Conservation (phyloP, 2,329 filamentous ascomycete genomes). For the Phialophora macrospora region DNA sequence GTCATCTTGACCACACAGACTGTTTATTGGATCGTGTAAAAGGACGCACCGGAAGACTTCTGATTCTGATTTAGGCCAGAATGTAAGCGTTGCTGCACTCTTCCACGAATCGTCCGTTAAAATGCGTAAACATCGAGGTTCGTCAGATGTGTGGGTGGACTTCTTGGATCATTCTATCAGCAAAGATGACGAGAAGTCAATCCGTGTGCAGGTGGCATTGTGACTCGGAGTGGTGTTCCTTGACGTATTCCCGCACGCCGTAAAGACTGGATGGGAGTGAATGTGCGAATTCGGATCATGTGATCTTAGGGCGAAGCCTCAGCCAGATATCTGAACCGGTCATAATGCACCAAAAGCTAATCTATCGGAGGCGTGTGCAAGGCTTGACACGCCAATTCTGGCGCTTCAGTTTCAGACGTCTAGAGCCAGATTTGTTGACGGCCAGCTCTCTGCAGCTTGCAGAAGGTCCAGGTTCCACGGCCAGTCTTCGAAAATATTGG, state of each 20-base stretch:
- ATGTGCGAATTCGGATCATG: no score
- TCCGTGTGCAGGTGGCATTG: no score
- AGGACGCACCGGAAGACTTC: neutral
- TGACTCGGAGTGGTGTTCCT: no score
- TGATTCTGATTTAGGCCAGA: neutral
- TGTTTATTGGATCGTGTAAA: neutral
- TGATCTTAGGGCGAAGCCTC: no score
- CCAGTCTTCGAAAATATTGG: slow-evolving; percentile 50
- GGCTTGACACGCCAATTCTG: neutral
- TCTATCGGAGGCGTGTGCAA: neutral
- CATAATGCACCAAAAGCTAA: slow-evolving; percentile 2
- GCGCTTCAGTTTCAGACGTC: slow-evolving; percentile 19
- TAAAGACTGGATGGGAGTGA: no score
- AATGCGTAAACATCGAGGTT: neutral
- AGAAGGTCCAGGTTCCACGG: slow-evolving; percentile 43
- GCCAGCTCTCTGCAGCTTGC: slow-evolving; percentile 29
- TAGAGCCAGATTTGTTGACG: slow-evolving; percentile 11
- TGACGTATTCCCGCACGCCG: no score
- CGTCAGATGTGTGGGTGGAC: no score
- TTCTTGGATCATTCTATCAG: no score
- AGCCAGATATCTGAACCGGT: neutral
- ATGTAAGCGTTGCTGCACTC: neutral
- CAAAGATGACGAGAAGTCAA: no score
- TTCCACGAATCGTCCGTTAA: neutral
- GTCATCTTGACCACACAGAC: neutral